Percentiles rank a stretch among this genome's conserved stretches.
These are phyloP conservation scores for Blastobotrys attinorum DNA, from an alignment of 805 yeast genomes.

Conservation along the genomic window DNA sequence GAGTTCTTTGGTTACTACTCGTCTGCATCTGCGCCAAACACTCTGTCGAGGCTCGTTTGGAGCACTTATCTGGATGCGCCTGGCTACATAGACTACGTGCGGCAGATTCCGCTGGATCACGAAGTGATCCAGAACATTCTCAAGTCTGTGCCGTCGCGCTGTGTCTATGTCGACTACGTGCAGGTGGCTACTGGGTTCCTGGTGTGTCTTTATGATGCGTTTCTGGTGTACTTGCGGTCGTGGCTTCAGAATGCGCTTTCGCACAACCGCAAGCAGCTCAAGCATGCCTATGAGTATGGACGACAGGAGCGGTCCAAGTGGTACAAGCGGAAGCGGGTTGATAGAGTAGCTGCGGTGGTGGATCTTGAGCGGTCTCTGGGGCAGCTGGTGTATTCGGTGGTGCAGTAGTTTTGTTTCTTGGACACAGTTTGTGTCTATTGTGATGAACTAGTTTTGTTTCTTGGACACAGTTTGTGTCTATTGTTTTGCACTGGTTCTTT, in stretches of 20 bases:
- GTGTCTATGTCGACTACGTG: background rate
- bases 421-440: too few species aligned
- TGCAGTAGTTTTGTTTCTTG: too few species aligned
- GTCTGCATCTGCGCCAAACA: too few species aligned
- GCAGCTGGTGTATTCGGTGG: too few species aligned
- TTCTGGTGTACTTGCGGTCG: background rate
- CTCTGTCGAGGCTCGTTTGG: background rate
- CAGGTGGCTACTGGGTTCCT: background rate
- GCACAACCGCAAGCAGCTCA: background rate
- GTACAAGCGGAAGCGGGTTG: background rate
- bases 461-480: too few species aligned
- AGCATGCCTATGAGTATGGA: background rate
- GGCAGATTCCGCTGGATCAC: background rate
- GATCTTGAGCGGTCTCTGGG: too few species aligned
- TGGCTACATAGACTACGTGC: background rate
- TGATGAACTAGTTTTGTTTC: too few species aligned
- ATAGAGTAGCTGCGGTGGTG: too few species aligned
- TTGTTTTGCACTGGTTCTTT: too few species aligned
- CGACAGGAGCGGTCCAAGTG: background rate
- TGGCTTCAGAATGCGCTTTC: background rate
- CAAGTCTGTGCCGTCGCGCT: background rate
- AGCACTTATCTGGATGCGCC: background rate
- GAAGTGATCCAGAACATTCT: background rate
- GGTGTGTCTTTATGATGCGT: background rate
- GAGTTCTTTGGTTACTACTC: too few species aligned